Evolutionary conservation across 1,284 basidiomycete genomes (phyloP), one percentile per base, ranked within the genome.

Genomic region (Wolfiporia cocos): DNA sequence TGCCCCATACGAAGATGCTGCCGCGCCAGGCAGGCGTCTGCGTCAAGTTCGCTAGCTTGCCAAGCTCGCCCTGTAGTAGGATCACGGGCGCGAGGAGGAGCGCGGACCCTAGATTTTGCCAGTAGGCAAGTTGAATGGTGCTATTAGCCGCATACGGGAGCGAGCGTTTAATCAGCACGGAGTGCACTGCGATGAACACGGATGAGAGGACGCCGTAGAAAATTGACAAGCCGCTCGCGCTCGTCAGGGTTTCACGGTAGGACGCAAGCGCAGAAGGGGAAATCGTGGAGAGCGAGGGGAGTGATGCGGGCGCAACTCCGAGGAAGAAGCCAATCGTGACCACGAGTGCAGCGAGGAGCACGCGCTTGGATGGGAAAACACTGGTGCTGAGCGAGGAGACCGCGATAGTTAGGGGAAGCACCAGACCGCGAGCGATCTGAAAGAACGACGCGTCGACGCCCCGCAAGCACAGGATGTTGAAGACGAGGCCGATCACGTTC

Each of bases 371-470:
- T 0, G 81, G 81, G 0, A 59, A 50, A 3, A 70, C 64, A 24
- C 65, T 68, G 0, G 73, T 75, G 43, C 73, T 62, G 12, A 74
- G 36, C 11, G 74, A 76, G 1, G 80, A 81, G 7, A 82, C 75
- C 4, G 69, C 44, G 39, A 88, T 83, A 1, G 86, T 89, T n/a
- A 87, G 66, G 0, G 85, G 86, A 5, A 91, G 70, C 7, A 86
- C 78, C 38, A 90, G 72, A 0, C 86, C 86, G 46, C 86, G 69
- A 1, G 86, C 86, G 55, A 91, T 85, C 81, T 87, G 83, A 63
- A 86, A 87, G 62, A 83, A 87, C 0, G 81, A 81, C 1, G 85
- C 83, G 46, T 87, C 84, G 24, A 88, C 84, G 44, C 76, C 79
- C 31, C 83, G 71, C 41, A 88, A 66, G 55, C 85, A 87, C 12